A percentile compares a stretch with the other conserved stretches of the same genome.
Conservation (phyloP, 225 moss, liverwort and hornwort species). For the Anthoceros angustus region DNA sequence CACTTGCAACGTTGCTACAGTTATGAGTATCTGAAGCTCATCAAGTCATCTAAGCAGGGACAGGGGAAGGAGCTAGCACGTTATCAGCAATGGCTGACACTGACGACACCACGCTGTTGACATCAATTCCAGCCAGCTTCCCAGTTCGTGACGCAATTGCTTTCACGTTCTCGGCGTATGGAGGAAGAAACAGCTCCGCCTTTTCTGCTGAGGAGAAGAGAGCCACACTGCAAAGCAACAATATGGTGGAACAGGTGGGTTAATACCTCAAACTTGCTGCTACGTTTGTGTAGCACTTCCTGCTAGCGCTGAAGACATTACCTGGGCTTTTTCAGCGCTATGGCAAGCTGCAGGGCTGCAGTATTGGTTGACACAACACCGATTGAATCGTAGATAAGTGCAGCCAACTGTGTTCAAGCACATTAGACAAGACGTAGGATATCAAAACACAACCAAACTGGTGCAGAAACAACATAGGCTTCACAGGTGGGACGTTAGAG, state of each 20-base stretch:
- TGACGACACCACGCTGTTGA: conserved; percentile 35
- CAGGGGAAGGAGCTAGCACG: conserved; percentile 11
- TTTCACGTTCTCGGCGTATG: conserved; percentile 35
- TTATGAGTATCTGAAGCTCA: neutral
- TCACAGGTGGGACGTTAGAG: neutral
- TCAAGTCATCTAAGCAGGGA: conserved; percentile 1
- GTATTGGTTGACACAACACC: conserved; percentile 93
- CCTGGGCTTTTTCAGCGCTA: conserved; percentile 58
- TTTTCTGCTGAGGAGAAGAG: conserved; percentile 63
- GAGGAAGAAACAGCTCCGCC: conserved; percentile 58
- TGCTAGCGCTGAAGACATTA: conserved; percentile 9
- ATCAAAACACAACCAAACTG: neutral
- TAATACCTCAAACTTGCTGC: neutral
- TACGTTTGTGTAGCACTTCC: neutral
- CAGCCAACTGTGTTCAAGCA: conserved; percentile 24
- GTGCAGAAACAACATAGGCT: neutral
- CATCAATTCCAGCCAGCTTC: conserved; percentile 44
- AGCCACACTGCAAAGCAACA: conserved; percentile 41
- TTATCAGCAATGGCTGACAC: conserved; percentile 25
- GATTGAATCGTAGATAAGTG: conserved; percentile 50
- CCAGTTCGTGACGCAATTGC: conserved; percentile 59
- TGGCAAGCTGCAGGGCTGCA: conserved; percentile 63
- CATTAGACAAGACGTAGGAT: neutral
- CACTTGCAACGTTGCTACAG: neutral
- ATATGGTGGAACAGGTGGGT: neutral